phyloP scores from a whole-genome alignment of 768 basidiomycete species.

The Boletus subparvulus region DNA sequence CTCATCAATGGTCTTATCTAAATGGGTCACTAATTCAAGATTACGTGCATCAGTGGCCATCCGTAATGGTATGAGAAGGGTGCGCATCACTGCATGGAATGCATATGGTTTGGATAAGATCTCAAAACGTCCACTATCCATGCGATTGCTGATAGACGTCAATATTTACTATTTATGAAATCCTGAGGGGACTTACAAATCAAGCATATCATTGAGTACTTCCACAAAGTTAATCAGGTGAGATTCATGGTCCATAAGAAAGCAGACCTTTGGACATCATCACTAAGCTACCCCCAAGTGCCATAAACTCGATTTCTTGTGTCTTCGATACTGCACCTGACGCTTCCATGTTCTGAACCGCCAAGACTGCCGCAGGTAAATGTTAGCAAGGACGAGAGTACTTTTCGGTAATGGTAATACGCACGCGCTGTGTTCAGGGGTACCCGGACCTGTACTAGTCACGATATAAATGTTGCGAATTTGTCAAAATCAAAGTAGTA shows the following conservation, averaged over 20 bases:
- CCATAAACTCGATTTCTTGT: constrained; percentile 86
- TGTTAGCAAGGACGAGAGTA: background rate
- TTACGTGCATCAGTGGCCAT: constrained; percentile 66
- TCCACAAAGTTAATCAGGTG: constrained; percentile 6
- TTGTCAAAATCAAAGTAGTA: constrained; percentile 3
- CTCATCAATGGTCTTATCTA: constrained; percentile 67
- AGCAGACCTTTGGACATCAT: constrained; percentile 83
- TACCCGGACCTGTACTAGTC: constrained; percentile 65
- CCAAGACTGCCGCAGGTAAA: constrained; percentile 48
- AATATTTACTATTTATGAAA: background rate
- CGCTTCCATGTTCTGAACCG: constrained; percentile 91
- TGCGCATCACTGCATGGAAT: constrained; percentile 76
- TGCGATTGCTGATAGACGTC: constrained; percentile 58
- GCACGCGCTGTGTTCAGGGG: constrained; percentile 72
- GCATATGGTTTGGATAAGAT: constrained; percentile 63
- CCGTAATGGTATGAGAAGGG: constrained; percentile 66
- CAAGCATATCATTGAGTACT: constrained; percentile 80
- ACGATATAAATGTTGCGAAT: constrained; percentile 14
- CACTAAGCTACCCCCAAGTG: constrained; percentile 73
- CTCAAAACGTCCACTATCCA: constrained; percentile 86
- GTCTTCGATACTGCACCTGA: constrained; percentile 68
- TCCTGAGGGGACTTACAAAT: constrained; percentile 52
- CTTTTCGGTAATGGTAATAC: constrained; percentile 6
- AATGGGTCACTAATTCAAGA: constrained; percentile 62
- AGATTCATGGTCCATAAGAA: background rate